These are phyloP conservation scores for Serendipita sp. DNA, from an alignment of 768 basidiomycete species.

Conservation along the genomic window DNA sequence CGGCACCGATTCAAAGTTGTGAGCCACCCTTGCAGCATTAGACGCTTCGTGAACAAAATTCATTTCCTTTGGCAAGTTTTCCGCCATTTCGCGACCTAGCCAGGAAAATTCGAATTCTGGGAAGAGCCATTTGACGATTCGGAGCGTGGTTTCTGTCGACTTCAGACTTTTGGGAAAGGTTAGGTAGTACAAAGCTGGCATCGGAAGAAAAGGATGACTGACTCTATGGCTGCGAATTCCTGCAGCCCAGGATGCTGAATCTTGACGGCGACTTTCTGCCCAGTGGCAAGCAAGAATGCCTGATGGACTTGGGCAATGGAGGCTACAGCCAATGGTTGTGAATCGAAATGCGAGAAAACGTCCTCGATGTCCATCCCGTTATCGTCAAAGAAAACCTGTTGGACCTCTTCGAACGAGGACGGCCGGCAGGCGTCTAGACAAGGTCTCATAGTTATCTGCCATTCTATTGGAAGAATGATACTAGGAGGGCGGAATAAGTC, in stretches of 20 bases:
- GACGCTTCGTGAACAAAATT: constrained; percentile 80
- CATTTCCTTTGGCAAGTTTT: constrained; percentile 85
- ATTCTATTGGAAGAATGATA: constrained; percentile 43
- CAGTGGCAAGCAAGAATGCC: constrained; percentile 52
- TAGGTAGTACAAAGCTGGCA: constrained; percentile 6
- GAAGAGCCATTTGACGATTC: constrained; percentile 83
- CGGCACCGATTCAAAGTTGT: constrained; percentile 52
- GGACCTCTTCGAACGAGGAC: constrained; percentile 62
- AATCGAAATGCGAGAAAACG: constrained; percentile 74
- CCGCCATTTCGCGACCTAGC: constrained; percentile 83
- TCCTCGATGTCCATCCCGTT: constrained; percentile 56
- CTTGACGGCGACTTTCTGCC: constrained; percentile 77
- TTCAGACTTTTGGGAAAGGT: constrained; percentile 15
- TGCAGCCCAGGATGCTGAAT: constrained; percentile 85
- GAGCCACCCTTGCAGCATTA: constrained; percentile 56
- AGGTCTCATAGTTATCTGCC: constrained; percentile 40
- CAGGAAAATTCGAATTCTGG: constrained; percentile 93
- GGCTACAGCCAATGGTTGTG: constrained; percentile 82
- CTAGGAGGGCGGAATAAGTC: constrained; percentile 15
- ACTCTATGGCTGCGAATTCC: constrained; percentile 85
- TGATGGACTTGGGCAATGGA: constrained; percentile 93
- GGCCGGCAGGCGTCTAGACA: constrained; percentile 90
- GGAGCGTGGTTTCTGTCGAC: constrained; percentile 31
- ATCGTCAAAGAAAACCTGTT: constrained; percentile 61
- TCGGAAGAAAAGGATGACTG: constrained; percentile 37